A percentile compares a stretch with the other conserved stretches of the same genome.
Evolutionary conservation across 352 stramenopile genomes (phyloP).

Genomic region (Nothophytophthora sp.): DNA sequence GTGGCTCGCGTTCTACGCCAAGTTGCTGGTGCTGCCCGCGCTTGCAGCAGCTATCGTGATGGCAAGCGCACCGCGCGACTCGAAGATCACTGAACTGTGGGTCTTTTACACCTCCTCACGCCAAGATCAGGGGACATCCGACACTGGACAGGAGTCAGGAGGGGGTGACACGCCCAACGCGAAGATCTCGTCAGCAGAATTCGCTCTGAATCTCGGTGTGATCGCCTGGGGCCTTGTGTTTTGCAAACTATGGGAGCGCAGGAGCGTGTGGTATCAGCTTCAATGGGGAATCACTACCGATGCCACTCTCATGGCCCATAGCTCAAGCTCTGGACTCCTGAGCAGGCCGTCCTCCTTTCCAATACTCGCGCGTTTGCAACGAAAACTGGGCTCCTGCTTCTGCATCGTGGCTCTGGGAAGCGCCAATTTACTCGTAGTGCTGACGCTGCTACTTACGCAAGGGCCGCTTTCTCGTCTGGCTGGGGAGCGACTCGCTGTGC

Average conservation of each 20-base stretch:
- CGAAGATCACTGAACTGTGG: conserved; percentile 13
- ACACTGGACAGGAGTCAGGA: not conserved
- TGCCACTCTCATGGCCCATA: too few relatives aligned
- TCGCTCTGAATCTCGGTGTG: conserved; percentile 27
- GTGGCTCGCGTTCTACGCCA: conserved; percentile 82
- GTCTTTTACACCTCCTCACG: conserved; percentile 26
- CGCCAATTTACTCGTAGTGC: conserved; percentile 22
- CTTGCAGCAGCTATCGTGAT: conserved; percentile 35
- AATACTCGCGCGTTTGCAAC: conserved; percentile 5
- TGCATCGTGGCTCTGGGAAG: conserved; percentile 17
- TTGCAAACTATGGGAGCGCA: conserved; percentile 58
- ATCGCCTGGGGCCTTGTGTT: conserved; percentile 56
- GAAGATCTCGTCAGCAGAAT: conserved; percentile 6
- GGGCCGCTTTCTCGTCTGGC: conserved; percentile 17
- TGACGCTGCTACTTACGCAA: conserved; percentile 35
- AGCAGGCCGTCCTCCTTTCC: conserved; percentile 4
- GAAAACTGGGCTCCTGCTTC: conserved; percentile 14
- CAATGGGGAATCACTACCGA: conserved; percentile 47
- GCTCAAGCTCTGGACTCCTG: not conserved
- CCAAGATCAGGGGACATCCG: not conserved
- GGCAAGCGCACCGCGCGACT: conserved; percentile 8
- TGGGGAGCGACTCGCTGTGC: conserved; percentile 29
- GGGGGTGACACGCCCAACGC: conserved; percentile 2
- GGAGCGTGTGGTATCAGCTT: conserved; percentile 58
- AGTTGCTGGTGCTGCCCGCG: conserved; percentile 61